Conservation (phyloP, 1,284 basidiomycete species). For the Sphaerobolus stellatus region DNA sequence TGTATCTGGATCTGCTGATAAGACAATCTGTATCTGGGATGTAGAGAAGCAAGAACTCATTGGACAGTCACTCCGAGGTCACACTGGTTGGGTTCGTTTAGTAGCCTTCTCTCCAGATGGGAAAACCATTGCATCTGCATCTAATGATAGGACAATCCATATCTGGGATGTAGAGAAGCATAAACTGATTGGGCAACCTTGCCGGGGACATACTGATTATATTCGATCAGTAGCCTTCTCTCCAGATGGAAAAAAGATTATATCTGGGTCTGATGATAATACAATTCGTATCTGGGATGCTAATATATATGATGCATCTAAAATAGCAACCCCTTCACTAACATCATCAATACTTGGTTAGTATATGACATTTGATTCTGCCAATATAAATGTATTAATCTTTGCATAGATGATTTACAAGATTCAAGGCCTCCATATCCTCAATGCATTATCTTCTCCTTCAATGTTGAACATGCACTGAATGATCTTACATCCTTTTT, state of each 20-base stretch:
- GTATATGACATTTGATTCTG: too few relatives aligned
- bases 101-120: conserved; percentile 16
- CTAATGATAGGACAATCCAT: conserved; percentile 20
- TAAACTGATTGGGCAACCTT: background rate
- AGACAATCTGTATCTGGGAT: conserved; percentile 19
- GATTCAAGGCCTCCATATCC: too few relatives aligned
- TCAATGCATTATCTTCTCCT: too few relatives aligned
- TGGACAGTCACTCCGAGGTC: background rate
- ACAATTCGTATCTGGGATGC: conserved; percentile 31
- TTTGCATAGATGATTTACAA: too few relatives aligned
- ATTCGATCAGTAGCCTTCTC: conserved; percentile 22
- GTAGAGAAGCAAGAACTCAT: background rate
- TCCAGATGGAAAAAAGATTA: conserved; percentile 30
- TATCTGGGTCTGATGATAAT: conserved; percentile 30
- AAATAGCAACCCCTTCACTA: too few relatives aligned
- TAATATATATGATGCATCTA: too few relatives aligned
- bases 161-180: conserved; percentile 23
- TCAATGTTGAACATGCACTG: too few relatives aligned
- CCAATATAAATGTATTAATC: too few relatives aligned
- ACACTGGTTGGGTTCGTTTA: conserved; percentile 11
- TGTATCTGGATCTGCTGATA: conserved; percentile 17
- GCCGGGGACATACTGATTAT: conserved; percentile 2
- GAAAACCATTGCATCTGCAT: conserved; percentile 19
- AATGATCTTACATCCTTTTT: too few relatives aligned
- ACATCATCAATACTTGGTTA: too few relatives aligned